Conservation (phyloP, 345 rosid genomes). For the Dimocarpus longan region DNA sequence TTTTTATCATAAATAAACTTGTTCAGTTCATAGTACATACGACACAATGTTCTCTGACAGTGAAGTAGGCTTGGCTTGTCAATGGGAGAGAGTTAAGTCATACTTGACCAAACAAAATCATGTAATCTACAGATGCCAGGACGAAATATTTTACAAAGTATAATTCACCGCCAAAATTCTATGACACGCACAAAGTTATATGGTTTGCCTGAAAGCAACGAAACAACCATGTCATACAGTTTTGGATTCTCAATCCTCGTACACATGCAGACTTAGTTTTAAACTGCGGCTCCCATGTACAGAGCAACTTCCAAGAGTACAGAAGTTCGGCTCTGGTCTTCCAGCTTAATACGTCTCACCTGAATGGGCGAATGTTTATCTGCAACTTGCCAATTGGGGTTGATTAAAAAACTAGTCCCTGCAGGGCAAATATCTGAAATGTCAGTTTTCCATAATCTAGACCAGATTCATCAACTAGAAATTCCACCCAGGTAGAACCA, state of each 20-base stretch:
- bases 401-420: slow-evolving; percentile 33
- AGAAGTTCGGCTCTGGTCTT: not conserved
- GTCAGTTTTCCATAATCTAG: not conserved
- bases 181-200: not conserved
- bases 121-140: not conserved
- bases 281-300: not conserved
- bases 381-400: not conserved
- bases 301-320: not conserved
- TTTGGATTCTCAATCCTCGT: not conserved
- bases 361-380: not conserved
- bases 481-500: not conserved
- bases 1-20: not conserved
- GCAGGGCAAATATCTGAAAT: slow-evolving; percentile 15
- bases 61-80: not conserved
- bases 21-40: not conserved
- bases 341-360: not conserved
- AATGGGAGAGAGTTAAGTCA: too few species aligned
- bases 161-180: not conserved
- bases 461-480: not conserved
- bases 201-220: not conserved
- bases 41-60: too few species aligned
- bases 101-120: too few species aligned
- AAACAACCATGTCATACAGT: not conserved
- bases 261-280: too few species aligned
- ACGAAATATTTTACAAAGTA: not conserved